These are phyloP conservation scores for Sugiyamaella japonica DNA, from an alignment of 1,139 yeast genomes.

Conservation along the genomic window DNA sequence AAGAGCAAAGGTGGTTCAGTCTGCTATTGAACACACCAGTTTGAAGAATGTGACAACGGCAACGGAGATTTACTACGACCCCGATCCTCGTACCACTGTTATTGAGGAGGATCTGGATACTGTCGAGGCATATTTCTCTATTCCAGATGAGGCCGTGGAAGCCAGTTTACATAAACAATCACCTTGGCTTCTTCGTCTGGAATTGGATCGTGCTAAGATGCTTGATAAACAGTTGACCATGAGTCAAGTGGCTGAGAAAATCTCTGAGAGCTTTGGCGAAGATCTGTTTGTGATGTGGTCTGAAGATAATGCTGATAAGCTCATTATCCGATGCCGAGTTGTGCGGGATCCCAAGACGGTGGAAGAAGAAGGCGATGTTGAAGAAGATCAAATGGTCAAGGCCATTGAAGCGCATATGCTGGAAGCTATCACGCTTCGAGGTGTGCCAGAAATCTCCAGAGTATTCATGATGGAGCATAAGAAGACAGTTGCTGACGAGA, in stretches of 20 bases:
- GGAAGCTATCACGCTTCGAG: slow-evolving; percentile 90
- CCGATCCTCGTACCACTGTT: slow-evolving; percentile 94
- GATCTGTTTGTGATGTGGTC: slow-evolving; percentile 98
- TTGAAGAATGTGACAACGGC: slow-evolving; percentile 95
- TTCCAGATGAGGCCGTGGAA: slow-evolving; percentile 97
- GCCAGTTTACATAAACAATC: slow-evolving; percentile 91
- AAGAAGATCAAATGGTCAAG: slow-evolving; percentile 95
- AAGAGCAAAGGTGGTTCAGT: slow-evolving; percentile 90
- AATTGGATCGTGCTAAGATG: slow-evolving; percentile 98
- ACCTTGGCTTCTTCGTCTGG: slow-evolving; percentile 96
- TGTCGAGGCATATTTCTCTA: slow-evolving; percentile 94
- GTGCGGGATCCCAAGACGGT: slow-evolving; percentile 93
- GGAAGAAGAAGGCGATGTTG: slow-evolving; percentile 92
- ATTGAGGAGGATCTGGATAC: slow-evolving; percentile 96
- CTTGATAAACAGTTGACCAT: slow-evolving; percentile 95
- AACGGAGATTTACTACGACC: slow-evolving; percentile 95
- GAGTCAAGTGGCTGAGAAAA: slow-evolving; percentile 98
- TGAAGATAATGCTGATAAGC: slow-evolving; percentile 96
- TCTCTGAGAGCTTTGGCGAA: slow-evolving; percentile 88
- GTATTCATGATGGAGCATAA: slow-evolving; percentile 93
- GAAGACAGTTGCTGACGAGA: slow-evolving; percentile 67
- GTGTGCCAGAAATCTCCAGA: slow-evolving; percentile 92
- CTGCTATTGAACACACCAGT: slow-evolving; percentile 95
- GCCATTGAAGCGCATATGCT: slow-evolving; percentile 96
- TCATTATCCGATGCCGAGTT: slow-evolving; percentile 96